Base-by-base conservation (phyloP, 345 rosid genomes). In the Aquilaria sinensis region DNA sequence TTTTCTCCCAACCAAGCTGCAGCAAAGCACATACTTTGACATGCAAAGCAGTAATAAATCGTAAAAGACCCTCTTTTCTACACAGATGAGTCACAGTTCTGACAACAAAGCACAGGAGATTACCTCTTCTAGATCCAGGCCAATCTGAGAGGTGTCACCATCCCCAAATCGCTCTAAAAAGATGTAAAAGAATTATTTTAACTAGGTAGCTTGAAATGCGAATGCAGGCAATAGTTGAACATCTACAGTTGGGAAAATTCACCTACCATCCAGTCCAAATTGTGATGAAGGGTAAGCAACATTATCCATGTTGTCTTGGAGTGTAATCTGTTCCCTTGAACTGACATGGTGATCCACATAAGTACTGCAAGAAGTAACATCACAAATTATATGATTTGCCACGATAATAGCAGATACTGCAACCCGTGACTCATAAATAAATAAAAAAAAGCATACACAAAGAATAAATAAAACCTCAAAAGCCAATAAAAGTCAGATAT, bases 221-320 rank as follows among this genome's bases (percentile, higher is more conserved):
- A 16, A 70, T 9, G 29, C 31, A 56, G 31, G 48, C 16, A 63
- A 73, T 59, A 57, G 59, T 3, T 67, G 61, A 49, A 71, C 12
- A 45, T 31, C 56, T 51, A 66, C 59, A 34, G 4, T 56, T 16
- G 48, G 51, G 56, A 71, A 65, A 57, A 63, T n/a, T 37, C 32
- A 71, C 93, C 78, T 50, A 95, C 99, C 99, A 81, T 95, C 99
- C 80, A 89, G 78, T 58, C 97, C 99, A 81, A 91, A 95, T 55
- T 89, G 90, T 16, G 96, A 95, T 56, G 97, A 81, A 67, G 98
- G 84, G 83, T 83, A 91, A 41, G 78, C 92, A 62, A 89, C 96
- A 53, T 94, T 96, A 61, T 95, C 98, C 99, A 91, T 87, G 56
- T 90, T 85, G 72, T 95, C 99, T 73, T 95, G 99, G 32, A 95